Evolutionary conservation across 1,284 basidiomycete species (phyloP), one percentile per base, ranked within the genome.

Genomic region (Anthracocystis setariae): DNA sequence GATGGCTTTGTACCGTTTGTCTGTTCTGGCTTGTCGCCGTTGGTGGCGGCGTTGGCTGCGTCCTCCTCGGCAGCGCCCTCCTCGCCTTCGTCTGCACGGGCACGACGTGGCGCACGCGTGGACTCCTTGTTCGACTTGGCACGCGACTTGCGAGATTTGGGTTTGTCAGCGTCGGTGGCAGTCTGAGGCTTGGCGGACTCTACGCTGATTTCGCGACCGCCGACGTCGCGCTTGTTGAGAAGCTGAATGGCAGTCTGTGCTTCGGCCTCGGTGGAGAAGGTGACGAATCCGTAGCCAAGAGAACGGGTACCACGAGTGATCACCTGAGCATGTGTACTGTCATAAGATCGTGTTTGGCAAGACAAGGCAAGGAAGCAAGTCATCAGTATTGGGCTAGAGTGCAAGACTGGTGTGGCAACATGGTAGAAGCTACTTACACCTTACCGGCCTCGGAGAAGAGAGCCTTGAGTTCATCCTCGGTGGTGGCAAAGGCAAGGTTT

Each of bases 231-330:
- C 65, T 80, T 78, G 78, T 80, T 72, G 56, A 80, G 67, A 12
- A 62, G 52, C 44, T 68, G 46, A 40, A 78, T 68, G 38, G 78
- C 78, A 38, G 71, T 76, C 46, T 76, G 52, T 25, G 78, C 78
- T 50, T 76, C 77, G 20, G 69, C 56, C 39, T 75, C 73, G 52
- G 77, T 62, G 56, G 72, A 50, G 51, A 73, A 80, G 51, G 78
- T 79, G 55, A 80, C 77, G 47, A 80, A 80, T 24, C 77, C 77
- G 42, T 80, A 80, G 24, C 78, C 78, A 48, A 79, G 73, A 12
- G 77, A 78, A 46, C 78, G 78, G 44, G 77, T 78, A 57, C 78
- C 78, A 56, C 78, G 74, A 27, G 68, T 79, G 71, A 80, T 79
- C 68, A 80, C 72, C 59, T 77, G 76, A 21, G 67, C 73, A 38